Evolutionary conservation across 2,329 filamentous ascomycete species (phyloP).

Genomic region (Ceratocystis smalleyi): DNA sequence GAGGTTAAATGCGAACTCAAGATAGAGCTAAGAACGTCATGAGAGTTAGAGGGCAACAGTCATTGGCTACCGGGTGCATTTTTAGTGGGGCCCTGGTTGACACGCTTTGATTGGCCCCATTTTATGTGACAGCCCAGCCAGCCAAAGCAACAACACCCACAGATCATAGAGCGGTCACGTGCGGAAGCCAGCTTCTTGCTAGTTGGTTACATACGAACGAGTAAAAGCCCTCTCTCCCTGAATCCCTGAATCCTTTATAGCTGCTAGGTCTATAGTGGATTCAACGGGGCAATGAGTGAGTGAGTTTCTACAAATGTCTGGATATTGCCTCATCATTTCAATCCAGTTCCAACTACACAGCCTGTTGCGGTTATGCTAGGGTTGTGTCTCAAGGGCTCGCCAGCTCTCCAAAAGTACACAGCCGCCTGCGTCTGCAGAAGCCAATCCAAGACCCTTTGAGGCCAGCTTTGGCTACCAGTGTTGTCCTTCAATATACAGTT

Average conservation of each 20-base stretch:
- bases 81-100: neutral
- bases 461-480: too few relatives aligned
- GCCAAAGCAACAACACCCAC: neutral
- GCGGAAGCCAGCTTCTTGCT: neutral
- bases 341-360: too few relatives aligned
- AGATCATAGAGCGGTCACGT: neutral
- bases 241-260: neutral
- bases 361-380: too few relatives aligned
- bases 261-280: too few relatives aligned
- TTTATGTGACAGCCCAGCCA: neutral
- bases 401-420: too few relatives aligned
- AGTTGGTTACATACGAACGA: neutral
- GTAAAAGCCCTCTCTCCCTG: neutral
- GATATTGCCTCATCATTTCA: neutral
- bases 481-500: too few relatives aligned
- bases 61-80: neutral
- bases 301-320: too few relatives aligned
- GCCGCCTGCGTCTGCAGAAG: too few relatives aligned
- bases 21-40: conserved; percentile 1
- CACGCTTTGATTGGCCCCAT: neutral
- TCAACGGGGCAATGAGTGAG: too few relatives aligned
- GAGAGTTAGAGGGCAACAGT: neutral
- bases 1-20: neutral
- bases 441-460: too few relatives aligned
- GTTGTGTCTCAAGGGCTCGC: too few relatives aligned